Base-by-base conservation (phyloP, 2,329 filamentous ascomycete genomes). In the Ophiostoma populinum region DNA sequence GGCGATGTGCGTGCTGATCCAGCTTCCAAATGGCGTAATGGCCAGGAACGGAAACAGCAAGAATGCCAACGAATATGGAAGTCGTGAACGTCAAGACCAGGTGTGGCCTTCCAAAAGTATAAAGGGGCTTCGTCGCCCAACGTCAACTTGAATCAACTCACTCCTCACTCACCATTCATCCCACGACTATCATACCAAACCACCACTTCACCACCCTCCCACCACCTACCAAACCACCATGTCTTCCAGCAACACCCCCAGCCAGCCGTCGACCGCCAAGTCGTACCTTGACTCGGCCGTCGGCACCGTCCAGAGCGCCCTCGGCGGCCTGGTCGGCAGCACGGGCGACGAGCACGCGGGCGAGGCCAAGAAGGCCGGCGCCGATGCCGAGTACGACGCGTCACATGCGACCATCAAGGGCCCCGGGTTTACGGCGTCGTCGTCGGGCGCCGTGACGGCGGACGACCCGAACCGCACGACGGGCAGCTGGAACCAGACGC, bases 401-500 rank as follows among this genome's bases (percentile, higher is more conserved):
- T 90, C 81, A 6, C 77, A 92, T 53, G 67, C 78, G 5, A 68
- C 79, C 12, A 66, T 66, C 44, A 87, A 83, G 54, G 52, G 78
- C n/a, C 83, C 80, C 5, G 75, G 78, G 40, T 62, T 75, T 51
- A 71, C 75, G 17, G 65, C 80, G 39, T 76, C 76, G 9, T 62
- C 75, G 34, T 69, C 72, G 0, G 82, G 82, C 32, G 77, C 74
- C 24, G 61, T 80, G 32, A 67, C 75, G 42, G 65, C 70, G 45
- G 82, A 93, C 55, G 64, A 81, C 55, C 62, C 75, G 9, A 63
- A 87, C 53, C 80, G 85, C 44, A 60, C 65, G 16, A 53, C 70
- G 13, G 86, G 87, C 28, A 65, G 67, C 13, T 92, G 79, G 75
- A 82, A 93, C 61, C 86, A 94, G 59, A 92, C 83, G 5, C 51